Conservation (phyloP, 1,284 basidiomycete genomes). For the Ustilago hordei region DNA sequence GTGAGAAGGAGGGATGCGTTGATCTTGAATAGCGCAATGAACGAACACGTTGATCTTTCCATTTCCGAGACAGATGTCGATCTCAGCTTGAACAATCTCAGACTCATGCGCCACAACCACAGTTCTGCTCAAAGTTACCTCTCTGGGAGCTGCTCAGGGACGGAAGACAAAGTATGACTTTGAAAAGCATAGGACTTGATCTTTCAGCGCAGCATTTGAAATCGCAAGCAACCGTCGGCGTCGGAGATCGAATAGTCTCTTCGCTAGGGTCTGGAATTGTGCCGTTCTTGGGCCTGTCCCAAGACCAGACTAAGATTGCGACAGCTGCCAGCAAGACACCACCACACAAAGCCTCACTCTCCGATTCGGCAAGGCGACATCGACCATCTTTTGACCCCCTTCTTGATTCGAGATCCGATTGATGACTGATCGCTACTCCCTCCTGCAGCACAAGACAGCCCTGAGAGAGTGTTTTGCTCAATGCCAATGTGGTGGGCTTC, state of each 20-base stretch:
- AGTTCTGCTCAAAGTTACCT: not conserved
- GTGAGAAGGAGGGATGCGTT: not conserved
- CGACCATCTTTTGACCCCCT: not conserved
- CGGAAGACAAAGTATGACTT: not conserved
- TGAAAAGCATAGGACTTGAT: not conserved
- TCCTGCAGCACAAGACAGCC: not conserved
- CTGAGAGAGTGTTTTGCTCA: not conserved
- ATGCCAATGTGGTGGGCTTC: not conserved
- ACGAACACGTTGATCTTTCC: not conserved
- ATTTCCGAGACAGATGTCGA: not conserved
- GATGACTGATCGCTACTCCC: not conserved
- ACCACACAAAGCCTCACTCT: not conserved
- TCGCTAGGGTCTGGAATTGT: not conserved
- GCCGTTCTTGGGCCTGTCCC: not conserved
- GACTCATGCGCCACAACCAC: not conserved
- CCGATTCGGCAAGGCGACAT: conserved; percentile 1
- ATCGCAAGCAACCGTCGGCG: conserved; percentile 13
- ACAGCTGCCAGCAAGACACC: conserved; percentile 13
- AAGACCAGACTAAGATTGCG: not conserved
- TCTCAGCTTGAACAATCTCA: not conserved
- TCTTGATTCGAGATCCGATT: not conserved
- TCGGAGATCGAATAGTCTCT: conserved; percentile 24
- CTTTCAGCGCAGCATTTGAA: not conserved
- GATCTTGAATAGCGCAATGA: not conserved
- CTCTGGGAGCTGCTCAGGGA: no score